phyloP scores from a whole-genome alignment of 345 rosid genomes.

The Eucalyptus brandiana region DNA sequence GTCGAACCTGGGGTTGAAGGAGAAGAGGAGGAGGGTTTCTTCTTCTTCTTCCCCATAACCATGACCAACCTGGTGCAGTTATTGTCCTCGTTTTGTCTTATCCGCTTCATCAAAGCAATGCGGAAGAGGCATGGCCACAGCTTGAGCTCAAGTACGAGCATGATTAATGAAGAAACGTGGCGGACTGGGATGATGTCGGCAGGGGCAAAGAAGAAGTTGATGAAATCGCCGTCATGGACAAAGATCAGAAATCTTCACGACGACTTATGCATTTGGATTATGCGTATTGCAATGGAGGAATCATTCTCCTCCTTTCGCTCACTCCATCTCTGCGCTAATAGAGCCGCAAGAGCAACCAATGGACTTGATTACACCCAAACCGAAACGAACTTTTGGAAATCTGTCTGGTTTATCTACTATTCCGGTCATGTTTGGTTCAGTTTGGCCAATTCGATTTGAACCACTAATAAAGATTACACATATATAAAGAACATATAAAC shows the following conservation, averaged over 20 bases:
- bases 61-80: not conserved
- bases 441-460: not conserved
- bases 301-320: not conserved
- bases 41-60: not conserved
- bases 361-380: not conserved
- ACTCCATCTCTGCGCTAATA: not conserved
- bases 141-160: not conserved
- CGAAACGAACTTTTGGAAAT: not conserved
- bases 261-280: not conserved
- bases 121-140: not conserved
- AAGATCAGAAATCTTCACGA: not conserved
- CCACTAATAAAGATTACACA: not conserved
- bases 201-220: not conserved
- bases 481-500: rapidly evolving
- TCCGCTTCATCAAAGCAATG: not conserved
- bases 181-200: not conserved
- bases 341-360: not conserved
- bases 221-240: not conserved
- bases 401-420: not conserved
- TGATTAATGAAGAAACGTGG: not conserved
- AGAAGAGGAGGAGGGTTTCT: not conserved
- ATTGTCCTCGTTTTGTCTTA: not conserved
- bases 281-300: not conserved
- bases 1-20: not conserved
- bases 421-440: not conserved